A percentile compares a stretch with the other conserved stretches of the same genome.
phyloP scores from a whole-genome alignment of 139 green algal species.

The Nannochloris sp. region DNA sequence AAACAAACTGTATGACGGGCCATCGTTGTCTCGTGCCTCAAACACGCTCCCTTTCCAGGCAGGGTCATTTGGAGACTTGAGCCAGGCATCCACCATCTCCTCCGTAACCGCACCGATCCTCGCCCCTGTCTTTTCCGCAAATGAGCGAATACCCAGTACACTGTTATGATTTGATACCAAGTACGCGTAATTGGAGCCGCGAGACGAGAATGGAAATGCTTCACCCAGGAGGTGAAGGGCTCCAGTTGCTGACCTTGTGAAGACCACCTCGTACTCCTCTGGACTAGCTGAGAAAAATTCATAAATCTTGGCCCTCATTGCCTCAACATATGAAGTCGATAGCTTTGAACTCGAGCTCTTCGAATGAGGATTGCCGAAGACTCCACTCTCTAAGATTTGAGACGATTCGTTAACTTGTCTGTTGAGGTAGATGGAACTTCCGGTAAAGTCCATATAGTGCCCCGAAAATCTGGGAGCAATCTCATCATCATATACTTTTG shows the following conservation, averaged over 20 bases:
- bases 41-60: constrained; percentile 10
- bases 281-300: background rate
- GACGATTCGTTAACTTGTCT: background rate
- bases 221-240: constrained; percentile 73
- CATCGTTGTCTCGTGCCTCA: constrained; percentile 22
- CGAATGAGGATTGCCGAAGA: background rate
- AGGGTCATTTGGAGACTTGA: background rate
- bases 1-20: constrained; percentile 38
- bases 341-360: background rate
- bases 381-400: background rate
- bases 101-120: background rate
- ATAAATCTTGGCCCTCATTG: background rate
- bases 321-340: background rate
- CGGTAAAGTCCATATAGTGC: background rate
- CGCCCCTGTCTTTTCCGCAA: constrained; percentile 32
- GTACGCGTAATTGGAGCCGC: constrained; percentile 38
- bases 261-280: background rate
- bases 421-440: background rate
- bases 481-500: background rate
- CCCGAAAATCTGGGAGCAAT: background rate
- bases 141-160: constrained; percentile 70
- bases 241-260: constrained; percentile 12
- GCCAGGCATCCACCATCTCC: background rate
- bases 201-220: constrained; percentile 59
- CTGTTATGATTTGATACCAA: constrained; percentile 68